Evolutionary conservation across 176 grass and related monocot genomes (phyloP).

Genomic region (Raddia guianensis): DNA sequence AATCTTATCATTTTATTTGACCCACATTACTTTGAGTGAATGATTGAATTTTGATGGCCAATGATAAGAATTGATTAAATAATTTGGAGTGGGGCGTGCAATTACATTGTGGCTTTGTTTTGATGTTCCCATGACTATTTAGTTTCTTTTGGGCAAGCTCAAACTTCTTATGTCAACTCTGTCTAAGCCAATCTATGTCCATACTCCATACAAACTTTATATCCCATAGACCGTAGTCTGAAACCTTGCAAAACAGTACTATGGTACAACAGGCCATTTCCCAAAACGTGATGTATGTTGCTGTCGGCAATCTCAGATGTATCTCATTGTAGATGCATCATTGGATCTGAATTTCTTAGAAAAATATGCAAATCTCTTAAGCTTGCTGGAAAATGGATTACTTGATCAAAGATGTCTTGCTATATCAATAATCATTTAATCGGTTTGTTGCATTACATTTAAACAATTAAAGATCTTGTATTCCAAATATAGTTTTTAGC

Average conservation of each 20-base stretch:
- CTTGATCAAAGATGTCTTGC: neutral
- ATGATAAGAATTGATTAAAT: neutral
- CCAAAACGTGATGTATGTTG: neutral
- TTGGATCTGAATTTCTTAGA: neutral
- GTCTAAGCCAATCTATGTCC: neutral
- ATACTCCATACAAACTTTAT: neutral
- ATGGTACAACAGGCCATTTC: neutral
- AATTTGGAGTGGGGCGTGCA: neutral
- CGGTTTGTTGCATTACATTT: neutral
- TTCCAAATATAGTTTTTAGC: neutral
- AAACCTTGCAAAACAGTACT: neutral
- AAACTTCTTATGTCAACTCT: neutral
- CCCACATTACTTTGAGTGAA: neutral
- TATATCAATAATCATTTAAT: neutral
- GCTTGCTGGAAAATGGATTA: neutral
- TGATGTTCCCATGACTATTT: neutral
- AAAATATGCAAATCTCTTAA: constrained; percentile 5
- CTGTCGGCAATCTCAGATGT: neutral
- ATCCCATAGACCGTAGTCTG: neutral
- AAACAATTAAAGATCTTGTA: neutral
- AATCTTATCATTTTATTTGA: constrained; percentile 11
- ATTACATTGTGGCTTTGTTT: neutral
- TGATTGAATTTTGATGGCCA: constrained; percentile 8
- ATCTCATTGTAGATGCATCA: constrained; percentile 8
- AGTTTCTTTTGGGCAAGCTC: neutral